Conservation (phyloP, 805 yeast species). For the Pichia pseudocactophila region DNA sequence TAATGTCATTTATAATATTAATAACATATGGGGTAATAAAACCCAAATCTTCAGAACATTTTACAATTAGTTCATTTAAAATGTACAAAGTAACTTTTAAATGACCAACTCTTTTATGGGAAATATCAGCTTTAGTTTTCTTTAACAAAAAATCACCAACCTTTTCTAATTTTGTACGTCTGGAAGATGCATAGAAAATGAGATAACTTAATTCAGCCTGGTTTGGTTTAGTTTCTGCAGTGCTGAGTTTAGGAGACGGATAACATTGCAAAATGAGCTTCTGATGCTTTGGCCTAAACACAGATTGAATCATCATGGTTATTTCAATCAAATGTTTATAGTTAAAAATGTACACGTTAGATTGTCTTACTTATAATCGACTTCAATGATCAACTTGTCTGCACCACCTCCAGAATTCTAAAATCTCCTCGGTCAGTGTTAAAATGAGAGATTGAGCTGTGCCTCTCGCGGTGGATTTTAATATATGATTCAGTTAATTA, state of each 20-base stretch:
- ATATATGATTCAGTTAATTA: no score
- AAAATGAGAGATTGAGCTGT: no score
- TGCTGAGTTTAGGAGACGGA: conserved; percentile 60
- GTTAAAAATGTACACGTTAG: no score
- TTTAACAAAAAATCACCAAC: conserved; percentile 62
- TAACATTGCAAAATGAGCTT: conserved; percentile 85
- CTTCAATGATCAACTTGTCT: no score
- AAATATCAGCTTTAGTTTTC: conserved; percentile 52
- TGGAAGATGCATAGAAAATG: conserved; percentile 80
- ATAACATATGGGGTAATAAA: conserved; percentile 68
- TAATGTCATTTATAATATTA: conserved; percentile 43
- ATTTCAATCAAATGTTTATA: background rate
- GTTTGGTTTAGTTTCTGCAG: conserved; percentile 79
- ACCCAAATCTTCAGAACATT: conserved; percentile 76
- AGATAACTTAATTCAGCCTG: conserved; percentile 84
- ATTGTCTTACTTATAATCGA: no score
- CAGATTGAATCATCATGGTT: conserved; percentile 3
- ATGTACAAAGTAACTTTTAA: conserved; percentile 74
- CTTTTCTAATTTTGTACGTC: conserved; percentile 82
- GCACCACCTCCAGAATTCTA: no score
- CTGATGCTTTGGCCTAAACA: conserved; percentile 67
- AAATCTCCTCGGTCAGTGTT: no score
- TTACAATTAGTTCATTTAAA: conserved; percentile 55
- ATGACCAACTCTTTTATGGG: conserved; percentile 63
- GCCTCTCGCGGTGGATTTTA: no score